phyloP scores from a whole-genome alignment of 805 yeast genomes.

The Zygosaccharomyces pseudorouxii region DNA sequence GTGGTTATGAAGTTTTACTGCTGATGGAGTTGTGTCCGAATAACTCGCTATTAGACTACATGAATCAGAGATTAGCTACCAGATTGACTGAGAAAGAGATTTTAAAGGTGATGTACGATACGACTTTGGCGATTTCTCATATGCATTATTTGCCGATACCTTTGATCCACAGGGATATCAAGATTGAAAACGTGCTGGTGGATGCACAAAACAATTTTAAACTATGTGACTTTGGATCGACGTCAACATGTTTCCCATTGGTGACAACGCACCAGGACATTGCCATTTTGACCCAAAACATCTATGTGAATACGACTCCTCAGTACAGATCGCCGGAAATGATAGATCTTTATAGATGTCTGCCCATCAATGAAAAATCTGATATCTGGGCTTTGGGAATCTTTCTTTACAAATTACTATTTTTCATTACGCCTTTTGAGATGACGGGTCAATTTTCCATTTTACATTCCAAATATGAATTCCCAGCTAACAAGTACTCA shows the following conservation, averaged over 20 bases:
- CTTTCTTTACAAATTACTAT: conserved; percentile 82
- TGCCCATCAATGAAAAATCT: conserved; percentile 84
- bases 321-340: conserved; percentile 95
- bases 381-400: conserved; percentile 98
- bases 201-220: conserved; percentile 67
- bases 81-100: conserved; percentile 76
- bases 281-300: conserved; percentile 74
- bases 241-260: conserved; percentile 47
- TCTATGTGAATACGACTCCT: conserved; percentile 88
- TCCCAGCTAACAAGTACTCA: conserved; percentile 72
- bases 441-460: conserved; percentile 77
- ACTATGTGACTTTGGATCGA: conserved; percentile 91
- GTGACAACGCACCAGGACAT: conserved; percentile 72
- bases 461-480: conserved; percentile 73
- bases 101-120: conserved; percentile 76
- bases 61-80: conserved; percentile 79
- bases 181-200: conserved; percentile 89
- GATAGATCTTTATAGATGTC: conserved; percentile 79
- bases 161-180: conserved; percentile 86
- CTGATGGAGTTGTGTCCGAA: conserved; percentile 92
- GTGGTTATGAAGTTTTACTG: conserved; percentile 78
- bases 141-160: conserved; percentile 73
- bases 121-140: conserved; percentile 69
- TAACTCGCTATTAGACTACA: conserved; percentile 79
- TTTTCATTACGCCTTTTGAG: conserved; percentile 93